These are phyloP conservation scores for Hapsidospora chrysogenum DNA, from an alignment of 495 filamentous ascomycete genomes.

Conservation along the genomic window DNA sequence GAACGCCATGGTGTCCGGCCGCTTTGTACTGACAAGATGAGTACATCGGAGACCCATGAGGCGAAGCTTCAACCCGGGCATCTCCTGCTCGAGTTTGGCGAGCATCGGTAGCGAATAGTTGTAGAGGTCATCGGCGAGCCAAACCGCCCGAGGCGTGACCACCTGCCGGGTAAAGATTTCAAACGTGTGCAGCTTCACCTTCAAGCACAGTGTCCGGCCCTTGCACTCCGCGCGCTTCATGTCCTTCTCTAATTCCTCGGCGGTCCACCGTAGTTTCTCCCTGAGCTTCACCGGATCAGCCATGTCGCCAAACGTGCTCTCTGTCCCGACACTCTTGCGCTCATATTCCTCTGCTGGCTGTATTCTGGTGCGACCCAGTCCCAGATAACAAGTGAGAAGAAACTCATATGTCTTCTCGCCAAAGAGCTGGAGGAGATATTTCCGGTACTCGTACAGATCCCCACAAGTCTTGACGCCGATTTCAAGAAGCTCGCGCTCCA, in stretches of 20 bases:
- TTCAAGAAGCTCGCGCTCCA: slow-evolving; percentile 81
- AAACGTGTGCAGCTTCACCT: slow-evolving; percentile 88
- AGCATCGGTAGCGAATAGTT: slow-evolving; percentile 69
- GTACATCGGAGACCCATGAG: slow-evolving; percentile 83
- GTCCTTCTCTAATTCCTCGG: slow-evolving; percentile 82
- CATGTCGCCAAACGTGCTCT: slow-evolving; percentile 81
- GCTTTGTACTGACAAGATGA: slow-evolving; percentile 71
- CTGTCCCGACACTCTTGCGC: slow-evolving; percentile 85
- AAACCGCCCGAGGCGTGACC: slow-evolving; percentile 54
- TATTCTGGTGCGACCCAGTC: slow-evolving; percentile 74
- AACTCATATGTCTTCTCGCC: slow-evolving; percentile 86
- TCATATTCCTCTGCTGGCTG: slow-evolving; percentile 82
- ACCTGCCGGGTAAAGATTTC: slow-evolving; percentile 78
- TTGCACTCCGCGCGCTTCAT: slow-evolving; percentile 65
- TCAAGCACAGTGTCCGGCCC: slow-evolving; percentile 76
- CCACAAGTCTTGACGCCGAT: slow-evolving; percentile 82
- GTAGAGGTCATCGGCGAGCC: slow-evolving; percentile 66
- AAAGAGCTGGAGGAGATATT: slow-evolving; percentile 56
- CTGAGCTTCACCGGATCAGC: slow-evolving; percentile 47
- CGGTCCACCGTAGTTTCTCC: slow-evolving; percentile 59
- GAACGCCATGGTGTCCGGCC: slow-evolving; percentile 52
- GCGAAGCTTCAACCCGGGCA: slow-evolving; percentile 63
- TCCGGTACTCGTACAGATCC: slow-evolving; percentile 65
- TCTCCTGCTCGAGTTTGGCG: slow-evolving; percentile 69
- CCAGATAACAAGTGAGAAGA: slow-evolving; percentile 67